phyloP scores from a whole-genome alignment of 2,329 filamentous ascomycete genomes.

The Calonectria honghensis region DNA sequence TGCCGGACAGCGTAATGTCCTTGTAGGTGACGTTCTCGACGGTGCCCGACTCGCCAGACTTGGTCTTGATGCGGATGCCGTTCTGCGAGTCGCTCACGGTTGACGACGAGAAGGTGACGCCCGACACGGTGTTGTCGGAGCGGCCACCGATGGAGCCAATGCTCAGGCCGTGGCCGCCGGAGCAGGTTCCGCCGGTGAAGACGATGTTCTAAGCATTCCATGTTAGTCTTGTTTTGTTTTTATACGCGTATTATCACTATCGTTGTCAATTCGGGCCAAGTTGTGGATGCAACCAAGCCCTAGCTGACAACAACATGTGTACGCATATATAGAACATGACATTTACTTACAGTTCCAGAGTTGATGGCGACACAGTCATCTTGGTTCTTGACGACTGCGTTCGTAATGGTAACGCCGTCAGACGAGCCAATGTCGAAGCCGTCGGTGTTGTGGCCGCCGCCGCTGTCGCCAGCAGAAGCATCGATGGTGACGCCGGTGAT shows the following conservation, averaged over 20 bases:
- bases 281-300: no score
- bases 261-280: no score
- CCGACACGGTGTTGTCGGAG: conserved; percentile 35
- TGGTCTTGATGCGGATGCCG: conserved; percentile 39
- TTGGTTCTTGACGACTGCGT: conserved; percentile 36
- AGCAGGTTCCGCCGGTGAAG: conserved; percentile 37
- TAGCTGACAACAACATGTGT: not conserved
- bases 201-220: conserved; percentile 28
- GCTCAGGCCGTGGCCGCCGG: conserved; percentile 36
- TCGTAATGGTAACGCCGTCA: conserved; percentile 32
- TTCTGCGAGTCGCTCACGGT: conserved; percentile 34
- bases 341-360: conserved; percentile 33
- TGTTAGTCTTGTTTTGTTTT: not conserved
- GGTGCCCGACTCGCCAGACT: conserved; percentile 22
- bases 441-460: conserved; percentile 38
- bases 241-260: not conserved
- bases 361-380: conserved; percentile 39
- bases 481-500: conserved; percentile 36
- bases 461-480: conserved; percentile 27
- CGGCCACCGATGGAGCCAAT: conserved; percentile 40
- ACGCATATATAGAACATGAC: not conserved
- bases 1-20: conserved; percentile 37
- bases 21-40: conserved; percentile 37
- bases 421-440: conserved; percentile 39
- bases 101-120: conserved; percentile 34